Percentiles rank a stretch among this genome's conserved stretches.
These are phyloP conservation scores for Penicillium paneum DNA, from an alignment of 2,329 filamentous ascomycete genomes.

Conservation along the genomic window DNA sequence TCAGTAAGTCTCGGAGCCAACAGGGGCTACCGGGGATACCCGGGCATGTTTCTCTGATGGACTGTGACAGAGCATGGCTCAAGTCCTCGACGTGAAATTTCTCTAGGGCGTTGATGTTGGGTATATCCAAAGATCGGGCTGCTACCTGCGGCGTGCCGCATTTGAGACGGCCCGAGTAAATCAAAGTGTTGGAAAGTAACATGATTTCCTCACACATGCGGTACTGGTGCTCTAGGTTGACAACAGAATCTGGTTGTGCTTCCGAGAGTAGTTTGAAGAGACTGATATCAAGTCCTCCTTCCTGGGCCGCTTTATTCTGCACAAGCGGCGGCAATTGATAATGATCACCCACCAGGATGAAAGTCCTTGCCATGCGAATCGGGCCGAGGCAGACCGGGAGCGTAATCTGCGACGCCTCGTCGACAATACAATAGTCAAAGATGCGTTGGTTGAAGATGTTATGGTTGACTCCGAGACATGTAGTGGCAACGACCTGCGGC, in stretches of 20 bases:
- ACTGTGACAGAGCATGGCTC: conserved; percentile 17
- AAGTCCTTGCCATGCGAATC: conserved; percentile 86
- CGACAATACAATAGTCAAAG: conserved; percentile 98
- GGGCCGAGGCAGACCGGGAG: conserved; percentile 91
- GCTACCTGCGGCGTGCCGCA: conserved; percentile 80
- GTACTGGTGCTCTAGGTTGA: conserved; percentile 92
- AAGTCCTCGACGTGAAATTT: conserved; percentile 51
- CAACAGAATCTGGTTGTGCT: conserved; percentile 78
- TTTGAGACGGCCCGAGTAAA: conserved; percentile 86
- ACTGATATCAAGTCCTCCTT: conserved; percentile 85
- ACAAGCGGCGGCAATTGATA: conserved; percentile 94
- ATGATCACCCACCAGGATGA: conserved; percentile 94
- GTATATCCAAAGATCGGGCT: conserved; percentile 63
- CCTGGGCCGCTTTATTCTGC: conserved; percentile 81
- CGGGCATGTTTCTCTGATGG: conserved; percentile 52
- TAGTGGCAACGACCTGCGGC: conserved; percentile 87
- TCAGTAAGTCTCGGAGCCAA: conserved; percentile 72
- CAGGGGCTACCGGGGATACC: conserved; percentile 54
- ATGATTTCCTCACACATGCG: conserved; percentile 98
- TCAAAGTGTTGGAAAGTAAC: conserved; percentile 85
- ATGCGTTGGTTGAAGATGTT: conserved; percentile 80
- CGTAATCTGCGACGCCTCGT: conserved; percentile 96
- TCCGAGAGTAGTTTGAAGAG: conserved; percentile 93
- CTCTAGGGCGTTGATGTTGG: conserved; percentile 60
- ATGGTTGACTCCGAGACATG: conserved; percentile 89